Percentiles rank a stretch among this genome's conserved stretches.
phyloP scores from a whole-genome alignment of 768 basidiomycete genomes.

The Tricholoma sp. region DNA sequence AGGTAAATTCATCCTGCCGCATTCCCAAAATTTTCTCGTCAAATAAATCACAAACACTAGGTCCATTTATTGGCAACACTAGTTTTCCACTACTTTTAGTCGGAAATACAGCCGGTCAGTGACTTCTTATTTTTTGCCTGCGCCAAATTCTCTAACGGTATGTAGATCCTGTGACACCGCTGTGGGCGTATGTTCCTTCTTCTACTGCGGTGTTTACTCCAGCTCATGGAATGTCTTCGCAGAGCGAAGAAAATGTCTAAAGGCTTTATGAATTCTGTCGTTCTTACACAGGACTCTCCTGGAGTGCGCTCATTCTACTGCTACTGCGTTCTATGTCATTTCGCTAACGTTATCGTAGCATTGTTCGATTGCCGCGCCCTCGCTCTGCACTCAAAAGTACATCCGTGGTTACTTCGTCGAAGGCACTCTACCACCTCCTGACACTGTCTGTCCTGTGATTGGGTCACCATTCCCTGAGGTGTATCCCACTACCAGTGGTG shows the following conservation, averaged over 20 bases:
- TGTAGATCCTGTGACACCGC: constrained; percentile 22
- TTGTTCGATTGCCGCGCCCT: constrained; percentile 19
- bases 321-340: neutral
- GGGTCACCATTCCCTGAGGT: constrained; percentile 19
- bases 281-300: constrained; percentile 36
- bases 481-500: too few relatives aligned
- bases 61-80: constrained; percentile 24
- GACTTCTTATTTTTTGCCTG: neutral
- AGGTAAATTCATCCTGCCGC: constrained; percentile 8
- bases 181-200: constrained; percentile 14
- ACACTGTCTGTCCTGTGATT: constrained; percentile 33
- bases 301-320: constrained; percentile 25
- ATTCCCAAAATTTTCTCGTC: neutral
- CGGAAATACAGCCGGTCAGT: constrained; percentile 20
- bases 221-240: neutral
- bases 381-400: constrained; percentile 20
- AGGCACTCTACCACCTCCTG: constrained; percentile 34
- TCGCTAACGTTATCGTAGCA: constrained; percentile 12
- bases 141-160: neutral
- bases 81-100: constrained; percentile 26
- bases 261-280: constrained; percentile 32
- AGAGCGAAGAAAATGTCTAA: constrained; percentile 36
- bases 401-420: constrained; percentile 35
- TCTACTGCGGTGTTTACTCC: neutral
- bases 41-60: constrained; percentile 6